Evolutionary conservation across 805 yeast genomes (phyloP), one percentile per base, ranked within the genome.

Genomic region (Wickerhamiella dianesei): DNA sequence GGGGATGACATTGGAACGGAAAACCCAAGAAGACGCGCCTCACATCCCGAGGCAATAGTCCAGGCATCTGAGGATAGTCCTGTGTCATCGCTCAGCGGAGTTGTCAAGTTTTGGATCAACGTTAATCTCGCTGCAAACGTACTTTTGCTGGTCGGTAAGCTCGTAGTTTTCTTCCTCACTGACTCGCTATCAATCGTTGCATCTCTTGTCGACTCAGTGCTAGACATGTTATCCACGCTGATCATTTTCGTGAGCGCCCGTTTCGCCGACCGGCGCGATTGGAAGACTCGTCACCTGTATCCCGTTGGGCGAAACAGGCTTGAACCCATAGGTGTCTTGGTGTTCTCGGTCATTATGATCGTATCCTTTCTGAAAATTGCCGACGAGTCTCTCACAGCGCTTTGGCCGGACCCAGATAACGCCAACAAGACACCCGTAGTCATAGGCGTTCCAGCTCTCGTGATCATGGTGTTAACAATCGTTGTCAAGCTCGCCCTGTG

Each of bases 251-350:
- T 73, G 41, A 75, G 82, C 45, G 78, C 82, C 53, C 43, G 56
- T 6, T 52, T 63, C 32, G 68, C 65, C 8, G 67, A 58, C 32
- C 60, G 57, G 3, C 62, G 67, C 9, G 71, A 73, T 56, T 71
- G 78, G 70, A 65, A 68, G 45, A 65, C 73, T 2, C 53, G 54
- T 41, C 62, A 58, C 43, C 50, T 59, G 17, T 64, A 74, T 54
- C 94, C 94, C 0, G 75, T 83, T 20, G 94, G 94, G 2, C 67
- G 83, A 42, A 70, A 77, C 36, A 71, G 87, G 50, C 65, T 82
- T 36, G 92, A 82, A 58, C 94, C 94, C 0, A 69, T 82, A 47
- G 92, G 94, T 0, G 81, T 82, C 16, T 67, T 83, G 48, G 76
- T 82, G 2, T 82, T 82, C 57, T 79, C 86, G 1, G 70, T 82